A percentile compares a stretch with the other conserved stretches of the same genome.
phyloP scores from a whole-genome alignment of 306 rosid genomes.

The Cajanus cajan region DNA sequence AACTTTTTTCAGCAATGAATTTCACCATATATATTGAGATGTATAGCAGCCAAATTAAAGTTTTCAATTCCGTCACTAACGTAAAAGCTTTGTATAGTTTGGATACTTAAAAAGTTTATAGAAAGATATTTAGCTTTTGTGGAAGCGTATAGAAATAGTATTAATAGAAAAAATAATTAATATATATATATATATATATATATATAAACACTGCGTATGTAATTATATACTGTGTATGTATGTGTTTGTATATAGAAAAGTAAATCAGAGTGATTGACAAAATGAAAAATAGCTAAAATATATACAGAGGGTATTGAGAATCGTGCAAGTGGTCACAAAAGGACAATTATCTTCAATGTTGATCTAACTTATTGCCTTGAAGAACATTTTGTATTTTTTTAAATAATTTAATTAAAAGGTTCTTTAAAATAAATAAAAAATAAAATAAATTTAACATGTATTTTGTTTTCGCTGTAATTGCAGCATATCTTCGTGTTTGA shows the following conservation, averaged over 20 bases:
- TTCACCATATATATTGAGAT: neutral
- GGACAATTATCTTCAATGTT: neutral
- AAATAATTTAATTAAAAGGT: neutral
- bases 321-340: neutral
- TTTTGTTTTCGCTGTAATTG: no score
- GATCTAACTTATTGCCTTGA: no score
- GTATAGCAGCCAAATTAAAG: neutral
- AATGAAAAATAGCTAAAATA: neutral
- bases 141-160: neutral
- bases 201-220: no score
- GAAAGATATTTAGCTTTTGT: neutral
- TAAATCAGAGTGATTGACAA: neutral
- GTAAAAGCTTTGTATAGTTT: conserved; percentile 23
- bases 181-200: neutral
- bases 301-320: neutral
- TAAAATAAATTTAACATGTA: no score
- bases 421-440: no score
- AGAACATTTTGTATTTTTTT: neutral
- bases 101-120: conserved; percentile 4
- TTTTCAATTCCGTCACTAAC: neutral
- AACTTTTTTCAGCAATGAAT: conserved; percentile 18
- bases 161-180: neutral
- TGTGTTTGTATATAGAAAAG: neutral
- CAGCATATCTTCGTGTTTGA: no score
- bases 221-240: neutral